Base-by-base conservation (phyloP, 176 grass and related monocot genomes). In the Triticum dicoccoides region DNA sequence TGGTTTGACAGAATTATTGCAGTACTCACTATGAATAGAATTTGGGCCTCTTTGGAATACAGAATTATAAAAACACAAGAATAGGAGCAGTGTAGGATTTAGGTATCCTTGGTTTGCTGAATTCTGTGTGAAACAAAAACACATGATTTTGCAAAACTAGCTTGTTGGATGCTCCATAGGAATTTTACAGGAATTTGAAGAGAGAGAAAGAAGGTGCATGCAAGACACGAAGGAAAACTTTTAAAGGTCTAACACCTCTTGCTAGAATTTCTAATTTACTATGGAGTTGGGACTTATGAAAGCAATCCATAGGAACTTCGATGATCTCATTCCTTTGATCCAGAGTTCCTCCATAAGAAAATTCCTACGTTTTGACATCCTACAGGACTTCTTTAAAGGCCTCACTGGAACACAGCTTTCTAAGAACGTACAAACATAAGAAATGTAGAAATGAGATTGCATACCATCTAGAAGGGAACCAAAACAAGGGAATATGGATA, bases 1-100 rank as follows among this genome's bases (percentile, higher is more conserved):
- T 75, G 54, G 76, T 82, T 82, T 68, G 52, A 81, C 30, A 73
- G 37, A 67, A 42, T 77, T 77, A 42, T 39, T 32, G 38, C 11
- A 34, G 11, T 73, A 56, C 51, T 54, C 15, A 54, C 11, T 62
- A 64, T 63, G 69, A 74, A 73, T 30, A 61, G 24, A 61, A 80
- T 49, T 33, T 51, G 41, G 11, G 41, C 0, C 0, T 59, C 54
- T 59, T 59, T 59, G 54, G 54, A 59, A 59, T 59, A 59, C 54
- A 59, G 5, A 2, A 59, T 21, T 21, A 59, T 21, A 74, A 74
- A 27, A 41, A 73, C 39, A 0, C 23, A 27, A 23, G 71, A 74
- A 29, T 74, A 74, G 41, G 41, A 49, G 12, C 24, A 27, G 27
- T 15, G 24, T 25, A 49, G 41, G 71, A 73, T 47, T 44, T 39